Percentiles rank a stretch among this genome's conserved stretches.
These are phyloP conservation scores for Cladophialophora bantiana DNA, from an alignment of 2,329 filamentous ascomycete genomes.

Conservation along the genomic window DNA sequence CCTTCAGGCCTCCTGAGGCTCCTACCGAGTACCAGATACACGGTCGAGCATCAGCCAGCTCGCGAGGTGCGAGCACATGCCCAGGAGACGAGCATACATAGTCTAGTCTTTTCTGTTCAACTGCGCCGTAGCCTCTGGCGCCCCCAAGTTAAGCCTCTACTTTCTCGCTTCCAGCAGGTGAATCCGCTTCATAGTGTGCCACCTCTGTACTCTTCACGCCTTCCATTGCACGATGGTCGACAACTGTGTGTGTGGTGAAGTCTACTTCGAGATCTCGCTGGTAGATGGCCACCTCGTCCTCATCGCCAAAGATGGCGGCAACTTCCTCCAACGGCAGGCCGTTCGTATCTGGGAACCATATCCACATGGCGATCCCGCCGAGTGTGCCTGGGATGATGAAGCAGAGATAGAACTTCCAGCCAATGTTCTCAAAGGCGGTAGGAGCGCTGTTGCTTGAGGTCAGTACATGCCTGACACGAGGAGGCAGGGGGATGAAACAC, in stretches of 20 bases:
- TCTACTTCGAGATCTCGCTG: slow-evolving; percentile 34
- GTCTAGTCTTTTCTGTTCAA: too few species aligned
- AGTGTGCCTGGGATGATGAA: slow-evolving; percentile 44
- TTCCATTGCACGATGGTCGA: slow-evolving; percentile 19
- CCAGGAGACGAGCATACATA: too few species aligned
- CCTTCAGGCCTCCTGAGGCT: too few species aligned
- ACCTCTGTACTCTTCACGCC: slow-evolving; percentile 3
- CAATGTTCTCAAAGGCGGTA: slow-evolving; percentile 43
- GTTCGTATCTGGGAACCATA: slow-evolving; percentile 44
- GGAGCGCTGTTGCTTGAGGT: slow-evolving; percentile 36
- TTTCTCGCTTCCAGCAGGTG: slow-evolving; percentile 13
- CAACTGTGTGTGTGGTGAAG: slow-evolving; percentile 29
- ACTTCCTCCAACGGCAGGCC: slow-evolving; percentile 44
- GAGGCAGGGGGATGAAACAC: neutral
- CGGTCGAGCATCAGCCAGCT: too few species aligned
- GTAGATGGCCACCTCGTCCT: slow-evolving; percentile 36
- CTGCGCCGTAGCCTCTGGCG: neutral
- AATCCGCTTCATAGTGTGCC: slow-evolving; percentile 14
- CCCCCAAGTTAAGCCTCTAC: neutral
- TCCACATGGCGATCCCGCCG: slow-evolving; percentile 38
- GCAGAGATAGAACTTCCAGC: slow-evolving; percentile 51
- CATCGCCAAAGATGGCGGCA: slow-evolving; percentile 41
- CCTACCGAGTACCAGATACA: too few species aligned
- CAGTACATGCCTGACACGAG: neutral
- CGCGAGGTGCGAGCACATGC: too few species aligned